Conservation (phyloP, 75 land plant species). For the Selaginella moellendorffii region DNA sequence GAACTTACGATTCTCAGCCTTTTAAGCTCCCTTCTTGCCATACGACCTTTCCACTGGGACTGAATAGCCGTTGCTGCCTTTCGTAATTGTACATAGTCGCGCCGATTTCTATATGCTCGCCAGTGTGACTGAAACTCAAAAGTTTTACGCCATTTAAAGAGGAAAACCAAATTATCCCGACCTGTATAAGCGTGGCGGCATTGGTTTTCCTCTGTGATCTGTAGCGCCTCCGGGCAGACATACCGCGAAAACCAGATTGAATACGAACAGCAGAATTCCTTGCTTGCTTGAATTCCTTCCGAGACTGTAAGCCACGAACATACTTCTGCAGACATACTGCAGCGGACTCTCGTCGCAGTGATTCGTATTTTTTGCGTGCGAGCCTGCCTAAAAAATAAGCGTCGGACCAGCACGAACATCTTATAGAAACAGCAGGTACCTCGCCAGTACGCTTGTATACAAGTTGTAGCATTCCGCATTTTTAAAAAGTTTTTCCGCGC, state of each 20-base stretch:
- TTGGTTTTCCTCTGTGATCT: slow-evolving; percentile 47
- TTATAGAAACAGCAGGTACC: no score
- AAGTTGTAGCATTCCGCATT: slow-evolving; percentile 38
- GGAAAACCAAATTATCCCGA: slow-evolving; percentile 42
- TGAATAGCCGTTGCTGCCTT: not conserved
- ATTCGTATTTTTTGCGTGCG: slow-evolving; percentile 41
- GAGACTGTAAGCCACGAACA: slow-evolving; percentile 26
- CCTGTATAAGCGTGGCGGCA: slow-evolving; percentile 60
- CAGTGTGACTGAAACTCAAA: slow-evolving; percentile 13
- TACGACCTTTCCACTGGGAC: not conserved
- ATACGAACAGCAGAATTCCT: slow-evolving; percentile 32
- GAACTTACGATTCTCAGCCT: not conserved
- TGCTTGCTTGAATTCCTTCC: slow-evolving; percentile 30
- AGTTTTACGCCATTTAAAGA: slow-evolving; percentile 27
- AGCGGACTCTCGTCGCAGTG: slow-evolving; percentile 45
- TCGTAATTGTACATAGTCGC: not conserved
- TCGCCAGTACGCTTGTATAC: slow-evolving; percentile 50
- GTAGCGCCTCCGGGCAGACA: slow-evolving; percentile 56
- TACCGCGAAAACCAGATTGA: slow-evolving; percentile 55
- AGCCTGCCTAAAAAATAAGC: slow-evolving; percentile 42
- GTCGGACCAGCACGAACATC: no score
- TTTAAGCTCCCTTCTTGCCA: not conserved
- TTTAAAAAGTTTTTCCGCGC: slow-evolving; percentile 44
- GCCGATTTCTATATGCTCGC: not conserved
- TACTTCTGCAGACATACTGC: slow-evolving; percentile 55